Evolutionary conservation across 2,329 filamentous ascomycete genomes (phyloP).

Genomic region (Diaporthe citriasiana): DNA sequence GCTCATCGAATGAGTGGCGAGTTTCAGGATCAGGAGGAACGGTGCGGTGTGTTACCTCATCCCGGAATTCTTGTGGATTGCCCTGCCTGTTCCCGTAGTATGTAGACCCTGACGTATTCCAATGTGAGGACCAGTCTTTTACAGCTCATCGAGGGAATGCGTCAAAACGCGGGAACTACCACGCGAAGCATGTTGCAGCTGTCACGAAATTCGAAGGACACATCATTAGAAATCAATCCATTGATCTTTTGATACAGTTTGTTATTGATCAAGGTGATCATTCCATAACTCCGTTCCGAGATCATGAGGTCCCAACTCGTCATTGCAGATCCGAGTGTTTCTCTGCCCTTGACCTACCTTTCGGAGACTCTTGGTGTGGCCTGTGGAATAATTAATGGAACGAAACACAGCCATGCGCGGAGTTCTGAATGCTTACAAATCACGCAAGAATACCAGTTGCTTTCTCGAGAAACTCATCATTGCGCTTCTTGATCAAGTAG

Average conservation of each 20-base stretch:
- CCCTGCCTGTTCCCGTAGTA: not conserved
- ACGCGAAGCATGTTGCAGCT: not conserved
- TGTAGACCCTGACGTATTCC: not conserved
- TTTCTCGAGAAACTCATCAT: not conserved
- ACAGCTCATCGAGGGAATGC: no score
- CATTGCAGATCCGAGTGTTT: not conserved
- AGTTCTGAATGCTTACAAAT: not conserved
- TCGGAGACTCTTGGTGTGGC: not conserved
- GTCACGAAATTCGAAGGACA: not conserved
- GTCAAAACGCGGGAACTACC: not conserved
- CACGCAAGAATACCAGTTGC: not conserved
- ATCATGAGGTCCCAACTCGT: no score
- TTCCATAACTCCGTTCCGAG: not conserved
- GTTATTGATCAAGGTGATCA: not conserved
- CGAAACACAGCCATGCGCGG: fast-evolving
- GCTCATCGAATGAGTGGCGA: not conserved
- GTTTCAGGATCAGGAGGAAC: not conserved
- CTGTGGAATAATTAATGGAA: not conserved
- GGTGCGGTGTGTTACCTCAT: not conserved
- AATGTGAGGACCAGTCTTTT: not conserved
- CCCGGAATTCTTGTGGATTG: not conserved
- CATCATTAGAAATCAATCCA: not conserved
- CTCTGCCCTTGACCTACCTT: not conserved
- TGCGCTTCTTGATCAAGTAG: conserved; percentile 23
- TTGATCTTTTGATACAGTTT: not conserved